Base-by-base conservation (phyloP, 345 rosid species). In the Eucalyptus sp. region DNA sequence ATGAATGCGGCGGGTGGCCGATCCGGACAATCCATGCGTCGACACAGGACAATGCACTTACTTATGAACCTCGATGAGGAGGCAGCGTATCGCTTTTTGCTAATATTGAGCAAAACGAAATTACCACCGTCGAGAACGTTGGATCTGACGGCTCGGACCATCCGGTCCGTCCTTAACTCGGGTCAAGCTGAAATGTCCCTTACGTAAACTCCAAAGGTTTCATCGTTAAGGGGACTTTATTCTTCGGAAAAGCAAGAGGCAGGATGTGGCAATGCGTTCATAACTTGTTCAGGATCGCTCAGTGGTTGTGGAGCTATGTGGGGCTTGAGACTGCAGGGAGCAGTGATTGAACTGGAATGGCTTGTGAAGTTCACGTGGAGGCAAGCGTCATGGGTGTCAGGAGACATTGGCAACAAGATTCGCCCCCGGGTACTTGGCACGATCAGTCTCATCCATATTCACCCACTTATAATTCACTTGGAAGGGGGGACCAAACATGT, bases 361-460 rank as follows among this genome's bases (percentile, higher is more conserved):
- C 15, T 60, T 60, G 92, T 91, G 94, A 90, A 90, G 91, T 91
- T 91, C 93, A 93, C 91, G 93, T 91, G 94, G 89, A 86, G n/a
- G 89, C 56, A 86, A 68, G 80, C 46, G 84, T 90, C 46, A 76
- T 90, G 92, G 92, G 90, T 87, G 29, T 22, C 66, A 79, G 29
- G 27, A 37, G 83, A 20, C 48, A 41, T 41, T 76, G 83, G 48
- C 84, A 41, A 41, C 48, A 22, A 22, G 58, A 18, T 52, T 52
- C 48, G 41, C 48, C 27, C 44, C 84, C 15, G 24, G 7, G 84
- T 41, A 76, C 84, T 41, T 76, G 84, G 84, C 48, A 20, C 29
- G 48, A 41, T 20, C 84, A 6, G 84, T 20, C 84, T 76, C 84
- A 76, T 85, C 87, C 56, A 13, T 51, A 15, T 49, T 56, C 87